Base-by-base conservation (phyloP, 305 asterid genomes). In the Solanum chacoense region DNA sequence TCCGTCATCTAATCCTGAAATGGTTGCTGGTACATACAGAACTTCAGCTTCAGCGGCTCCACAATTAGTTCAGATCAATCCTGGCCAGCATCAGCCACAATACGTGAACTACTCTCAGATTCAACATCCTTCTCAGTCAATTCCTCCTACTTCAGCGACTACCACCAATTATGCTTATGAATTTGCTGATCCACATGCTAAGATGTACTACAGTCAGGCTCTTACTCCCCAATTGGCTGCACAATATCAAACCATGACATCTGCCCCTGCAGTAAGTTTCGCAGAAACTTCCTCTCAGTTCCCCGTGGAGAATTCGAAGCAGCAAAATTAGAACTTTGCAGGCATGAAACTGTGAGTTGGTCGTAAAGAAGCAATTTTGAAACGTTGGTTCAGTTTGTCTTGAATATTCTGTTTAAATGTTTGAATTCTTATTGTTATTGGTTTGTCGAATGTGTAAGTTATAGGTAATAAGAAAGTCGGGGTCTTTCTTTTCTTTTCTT, bases 221-320 rank as follows among this genome's bases (percentile, higher is more conserved):
- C 75, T 95, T 89, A 89, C 94, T 50, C 98, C 96, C 11, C 98
- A 95, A 90, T n/a, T 94, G 91, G 91, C 96, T 73, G 93, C 95
- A 28, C 99, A 97, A 84, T 97, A 93, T 90, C 98, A 96, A 89
- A 96, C 98, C 3, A 88, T 94, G 93, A 90, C 98, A 22, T 89
- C 96, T 9, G 86, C 92, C 67, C 94, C 97, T 85, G 88, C 90
- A 24, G 88, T 80, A 81, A 90, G 90, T 87, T 76, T 88, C 63
- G 63, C 95, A 4, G 98, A 96, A 87, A 92, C 92, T 85, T 91
- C 97, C 20, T 88, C 94, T 26, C 98, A 94, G 94, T 90, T 91
- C 87, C 91, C 95, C 31, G 11, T 93, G 8, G 99, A 96, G 89
- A 95, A 85, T 87, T 50, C 92, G 28, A 94, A 93, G 92, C 96